Evolutionary conservation across 1,284 basidiomycete species (phyloP), one percentile per base, ranked within the genome.

Genomic region (Pterulicium gracile): DNA sequence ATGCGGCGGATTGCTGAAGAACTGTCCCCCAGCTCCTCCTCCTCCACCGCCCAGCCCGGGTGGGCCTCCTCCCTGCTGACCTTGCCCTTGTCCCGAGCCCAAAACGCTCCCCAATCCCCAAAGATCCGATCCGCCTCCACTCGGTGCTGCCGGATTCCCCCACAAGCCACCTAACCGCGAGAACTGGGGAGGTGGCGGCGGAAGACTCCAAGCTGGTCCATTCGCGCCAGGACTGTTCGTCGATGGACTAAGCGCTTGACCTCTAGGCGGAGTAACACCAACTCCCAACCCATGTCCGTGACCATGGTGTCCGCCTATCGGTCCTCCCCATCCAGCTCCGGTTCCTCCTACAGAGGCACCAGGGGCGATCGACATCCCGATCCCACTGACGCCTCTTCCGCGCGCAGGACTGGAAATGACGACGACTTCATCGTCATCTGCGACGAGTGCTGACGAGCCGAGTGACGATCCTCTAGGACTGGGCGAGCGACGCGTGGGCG

Each of bases 401-500:
- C 36, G n/a, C n/a, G 36, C 62, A 35, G 75, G 65, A 15, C 66
- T 65, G 5, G 67, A 64, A 12, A 69, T 68, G 13, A 66, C 59
- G 12, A 87, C 72, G n/a, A 87, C 80, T 55, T 87, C 85, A 57
- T 88, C 85, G 51, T 85, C 84, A 48, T 86, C 83, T 4, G 81
- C 74, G 2, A 77, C 74, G 34, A 88, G 69, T 13, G 85, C 83
- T 5, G 79, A 79, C n/a, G 82, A 85, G 13, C 85, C 84, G 5
- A 84, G 64, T n/a, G 78, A 18, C 19, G 36, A 64, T 40, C 77
- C 75, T 56, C 85, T 85, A 2, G 84, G 81, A 56, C 80, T 83
- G 3, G 82, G 81, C 20, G 81, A 79, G 5, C 82, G 72, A 32
- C 75, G 72, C 24, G 66, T 68, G 3, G 81, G 79, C 1, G 79